Base-by-base conservation (phyloP, 2,329 filamentous ascomycete genomes). In the Didymella segeticola region DNA sequence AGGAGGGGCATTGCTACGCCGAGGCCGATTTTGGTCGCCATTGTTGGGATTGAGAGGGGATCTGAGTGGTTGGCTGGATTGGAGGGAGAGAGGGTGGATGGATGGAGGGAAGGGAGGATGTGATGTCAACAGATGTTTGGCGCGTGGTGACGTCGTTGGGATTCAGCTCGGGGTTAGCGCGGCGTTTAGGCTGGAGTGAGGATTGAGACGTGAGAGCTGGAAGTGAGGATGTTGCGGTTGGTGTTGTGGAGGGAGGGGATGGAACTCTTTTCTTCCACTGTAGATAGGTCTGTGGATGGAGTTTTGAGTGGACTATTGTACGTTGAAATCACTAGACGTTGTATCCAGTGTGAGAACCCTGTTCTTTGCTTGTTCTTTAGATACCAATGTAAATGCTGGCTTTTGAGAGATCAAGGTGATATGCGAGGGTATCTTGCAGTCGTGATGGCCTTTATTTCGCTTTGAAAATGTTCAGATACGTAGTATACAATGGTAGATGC, bases 21-120 rank as follows among this genome's bases (percentile, higher is more conserved):
- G 48, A 75, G 65, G 38, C 72, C 72, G 45, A 74, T 50, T 49
- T 68, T 70, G 41, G 59, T 61, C 22, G 65, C 50, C 67, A 69
- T 71, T 27, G 38, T 63, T 56, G 12, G n/a, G n/a, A n/a, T n/a
- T n/a, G 5, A 25, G 15, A 20, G 43, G 22, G 26, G 23, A 15
- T 46, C 17, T 15, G 12, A 26, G 29, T 49, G 17, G 23, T 14
- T 10, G 6, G n/a, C 10, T n/a, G 31, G 7, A 15, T 12, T 7
- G 9, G 45, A 4, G 31, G 27, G 22, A 2, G 1, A 20, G 12
- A 30, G 10, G 10, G 17, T 22, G 10, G 10, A 29, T 8, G 17
- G 7, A 20, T 20, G 33, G 10, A 6, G 33, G 5, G 15, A 12
- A 15, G 17, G 17, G 14, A 17, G 15, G 19, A 19, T n/a, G 19